Evolutionary conservation across 2,329 filamentous ascomycete species (phyloP), one percentile per base, ranked within the genome.

Genomic region (Didymella pomorum): DNA sequence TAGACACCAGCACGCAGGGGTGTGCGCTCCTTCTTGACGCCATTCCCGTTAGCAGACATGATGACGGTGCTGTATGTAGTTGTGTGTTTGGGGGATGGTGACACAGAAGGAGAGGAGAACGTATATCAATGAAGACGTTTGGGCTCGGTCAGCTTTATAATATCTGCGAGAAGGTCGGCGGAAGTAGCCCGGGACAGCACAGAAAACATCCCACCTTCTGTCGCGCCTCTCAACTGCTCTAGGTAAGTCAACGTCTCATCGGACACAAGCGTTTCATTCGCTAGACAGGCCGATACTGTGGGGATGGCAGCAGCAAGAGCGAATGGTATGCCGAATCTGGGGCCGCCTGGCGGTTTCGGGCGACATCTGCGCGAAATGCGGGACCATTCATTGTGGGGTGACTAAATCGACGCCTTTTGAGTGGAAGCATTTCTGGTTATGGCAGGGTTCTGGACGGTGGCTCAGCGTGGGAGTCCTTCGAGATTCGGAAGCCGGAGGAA

Each of bases 1-100:
- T 95, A 96, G 75, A 95, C 93, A 75, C 92, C 91, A 71, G 89
- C 89, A 43, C 90, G 89, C 54, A 96, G 85, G 63, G 88, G 83
- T n/a, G 81, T 84, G 59, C 76, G 78, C 60, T 78, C 61, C 58
- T 67, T 72, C 59, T 68, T 54, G 55, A 72, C 56, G 67, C 72
- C 78, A 71, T 79, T 76, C 62, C 75, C 72, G 65, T 76, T 76
- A 45, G 69, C 55, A 58, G 68, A 65, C 63, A 66, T 69, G 21
- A 28, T 66, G 64, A 43, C 60, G 61, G 5, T 47, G 59, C 61
- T 60, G 8, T 46, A 37, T 43, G 25, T 31, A 35, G 25, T 58
- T 18, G 52, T 61, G 61, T 67, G 20, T 60, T 50, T 47, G 18
- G 57, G 29, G 35, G 28, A 53, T n/a, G 39, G 23, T 39, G 35